Conservation (phyloP, 805 yeast species). For the Schizosaccharomyces octosporus region DNA sequence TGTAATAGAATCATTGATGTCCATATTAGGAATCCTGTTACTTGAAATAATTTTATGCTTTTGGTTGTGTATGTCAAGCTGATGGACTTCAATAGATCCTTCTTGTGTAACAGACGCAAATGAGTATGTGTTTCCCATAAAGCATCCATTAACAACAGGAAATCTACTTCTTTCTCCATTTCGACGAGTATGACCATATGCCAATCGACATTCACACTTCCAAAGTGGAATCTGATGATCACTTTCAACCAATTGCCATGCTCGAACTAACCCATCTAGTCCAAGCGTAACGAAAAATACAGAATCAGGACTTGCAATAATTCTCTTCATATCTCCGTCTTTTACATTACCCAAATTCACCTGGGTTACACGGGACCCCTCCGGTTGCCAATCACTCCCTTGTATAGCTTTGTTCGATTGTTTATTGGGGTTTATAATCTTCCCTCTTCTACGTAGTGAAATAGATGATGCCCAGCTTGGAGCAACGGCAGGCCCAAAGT, state of each 20-base stretch:
- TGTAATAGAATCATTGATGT: slow-evolving; percentile 21
- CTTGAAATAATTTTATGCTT: slow-evolving; percentile 7
- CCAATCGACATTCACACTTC: slow-evolving; percentile 35
- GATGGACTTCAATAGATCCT: slow-evolving; percentile 11
- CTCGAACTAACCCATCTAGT: slow-evolving; percentile 27
- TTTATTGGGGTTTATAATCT: background rate
- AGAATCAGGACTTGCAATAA: slow-evolving; percentile 33
- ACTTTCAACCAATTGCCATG: slow-evolving; percentile 33
- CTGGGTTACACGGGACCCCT: background rate
- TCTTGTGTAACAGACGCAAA: slow-evolving; percentile 13
- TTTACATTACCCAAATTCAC: background rate
- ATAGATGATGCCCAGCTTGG: background rate
- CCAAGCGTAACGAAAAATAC: slow-evolving; percentile 36
- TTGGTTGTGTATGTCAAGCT: slow-evolving; percentile 9
- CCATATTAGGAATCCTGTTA: slow-evolving; percentile 14
- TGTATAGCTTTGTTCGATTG: slow-evolving; percentile 9
- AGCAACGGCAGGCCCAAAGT: background rate
- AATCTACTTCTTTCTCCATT: slow-evolving; percentile 19
- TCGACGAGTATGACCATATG: slow-evolving; percentile 48
- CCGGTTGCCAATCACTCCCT: slow-evolving; percentile 9
- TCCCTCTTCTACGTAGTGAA: background rate
- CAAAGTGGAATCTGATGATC: slow-evolving; percentile 54
- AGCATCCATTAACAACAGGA: slow-evolving; percentile 11
- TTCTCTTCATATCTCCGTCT: slow-evolving; percentile 12
- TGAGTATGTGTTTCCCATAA: slow-evolving; percentile 12